phyloP scores from a whole-genome alignment of 2,329 filamentous ascomycete genomes.

The Aureobasidium sp. region DNA sequence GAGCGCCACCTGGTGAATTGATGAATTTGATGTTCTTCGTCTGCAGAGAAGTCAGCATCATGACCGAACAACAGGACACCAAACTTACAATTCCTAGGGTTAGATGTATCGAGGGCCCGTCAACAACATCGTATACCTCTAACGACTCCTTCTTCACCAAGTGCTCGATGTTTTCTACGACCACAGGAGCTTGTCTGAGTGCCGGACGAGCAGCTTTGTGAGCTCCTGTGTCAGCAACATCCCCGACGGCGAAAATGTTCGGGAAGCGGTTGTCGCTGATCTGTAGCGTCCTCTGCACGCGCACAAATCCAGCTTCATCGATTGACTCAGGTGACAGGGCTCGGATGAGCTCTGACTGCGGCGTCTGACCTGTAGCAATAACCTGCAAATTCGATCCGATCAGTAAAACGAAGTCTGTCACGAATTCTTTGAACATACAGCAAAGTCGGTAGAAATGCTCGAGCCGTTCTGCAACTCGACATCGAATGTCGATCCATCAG shows the following conservation, averaged over 20 bases:
- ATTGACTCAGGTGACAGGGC: slow-evolving; percentile 33
- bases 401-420: not conserved
- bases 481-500: slow-evolving; percentile 19
- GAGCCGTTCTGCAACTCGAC: slow-evolving; percentile 43
- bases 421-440: slow-evolving; percentile 31
- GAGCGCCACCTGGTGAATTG: slow-evolving; percentile 9
- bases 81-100: slow-evolving; percentile 14
- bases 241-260: slow-evolving; percentile 57
- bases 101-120: slow-evolving; percentile 11
- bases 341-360: slow-evolving; percentile 46
- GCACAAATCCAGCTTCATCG: slow-evolving; percentile 23
- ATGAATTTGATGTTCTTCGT: slow-evolving; percentile 15
- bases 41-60: not conserved
- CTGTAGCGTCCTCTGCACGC: slow-evolving; percentile 51
- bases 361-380: slow-evolving; percentile 53
- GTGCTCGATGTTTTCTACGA: slow-evolving; percentile 48
- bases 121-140: slow-evolving; percentile 4
- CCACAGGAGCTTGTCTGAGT: slow-evolving; percentile 46
- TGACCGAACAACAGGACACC: not conserved
- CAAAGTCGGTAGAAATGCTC: slow-evolving; percentile 43
- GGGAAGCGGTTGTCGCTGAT: slow-evolving; percentile 42
- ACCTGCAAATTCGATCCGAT: slow-evolving; percentile 36
- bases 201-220: slow-evolving; percentile 51
- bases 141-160: slow-evolving; percentile 29
- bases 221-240: slow-evolving; percentile 49